Percentiles rank a stretch among this genome's conserved stretches.
These are phyloP conservation scores for Lodderomyces parapsilosis DNA, from an alignment of 1,139 yeast genomes.

Conservation along the genomic window DNA sequence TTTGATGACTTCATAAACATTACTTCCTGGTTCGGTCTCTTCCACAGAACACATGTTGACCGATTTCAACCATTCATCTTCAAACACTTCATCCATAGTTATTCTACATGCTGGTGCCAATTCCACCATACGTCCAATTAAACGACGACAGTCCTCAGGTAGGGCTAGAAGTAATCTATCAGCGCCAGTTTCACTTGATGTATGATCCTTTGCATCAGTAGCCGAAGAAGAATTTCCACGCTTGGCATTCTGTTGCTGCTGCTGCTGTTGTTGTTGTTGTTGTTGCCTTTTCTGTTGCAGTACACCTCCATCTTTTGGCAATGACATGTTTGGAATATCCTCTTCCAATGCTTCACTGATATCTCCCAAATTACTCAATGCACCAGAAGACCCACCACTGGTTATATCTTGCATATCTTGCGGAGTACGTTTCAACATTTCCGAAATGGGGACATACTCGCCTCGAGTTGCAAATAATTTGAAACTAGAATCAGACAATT, in stretches of 20 bases:
- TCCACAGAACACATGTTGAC: slow-evolving; percentile 69
- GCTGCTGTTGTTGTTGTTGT: not conserved
- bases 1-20: slow-evolving; percentile 30
- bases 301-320: not conserved
- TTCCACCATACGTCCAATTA: slow-evolving; percentile 73
- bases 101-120: slow-evolving; percentile 85
- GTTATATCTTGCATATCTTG: slow-evolving; percentile 17
- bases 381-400: slow-evolving; percentile 8
- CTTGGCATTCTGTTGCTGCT: not conserved
- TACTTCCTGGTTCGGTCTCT: slow-evolving; percentile 35
- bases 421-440: slow-evolving; percentile 41
- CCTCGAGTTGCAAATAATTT: slow-evolving; percentile 58
- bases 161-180: slow-evolving; percentile 67
- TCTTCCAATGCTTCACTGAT: slow-evolving; percentile 32
- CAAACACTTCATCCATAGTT: slow-evolving; percentile 78
- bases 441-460: slow-evolving; percentile 41
- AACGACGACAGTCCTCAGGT: slow-evolving; percentile 64
- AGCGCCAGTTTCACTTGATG: slow-evolving; percentile 65
- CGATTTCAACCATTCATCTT: slow-evolving; percentile 70
- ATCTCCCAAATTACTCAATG: slow-evolving; percentile 25
- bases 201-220: slow-evolving; percentile 44
- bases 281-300: not conserved
- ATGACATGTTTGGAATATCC: slow-evolving; percentile 7
- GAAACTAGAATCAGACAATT: slow-evolving; percentile 78
- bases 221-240: not conserved